phyloP scores from a whole-genome alignment of 2,329 filamentous ascomycete species.

The Parastagonospora nodorum region DNA sequence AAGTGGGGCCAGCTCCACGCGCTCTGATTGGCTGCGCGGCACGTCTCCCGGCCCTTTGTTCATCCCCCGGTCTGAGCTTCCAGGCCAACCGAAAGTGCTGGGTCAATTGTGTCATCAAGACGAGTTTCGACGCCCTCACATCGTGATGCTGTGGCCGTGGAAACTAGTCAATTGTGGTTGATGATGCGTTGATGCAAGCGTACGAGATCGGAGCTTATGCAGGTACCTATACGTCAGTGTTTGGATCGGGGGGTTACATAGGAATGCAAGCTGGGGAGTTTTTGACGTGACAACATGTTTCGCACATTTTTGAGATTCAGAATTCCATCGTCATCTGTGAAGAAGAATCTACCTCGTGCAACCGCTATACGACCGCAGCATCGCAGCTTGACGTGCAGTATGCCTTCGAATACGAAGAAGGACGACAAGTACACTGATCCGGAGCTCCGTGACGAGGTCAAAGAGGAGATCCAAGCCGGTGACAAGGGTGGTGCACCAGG shows the following conservation, averaged over 20 bases:
- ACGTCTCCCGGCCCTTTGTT: too few relatives aligned
- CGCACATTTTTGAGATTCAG: not conserved
- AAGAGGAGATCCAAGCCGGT: slow-evolving; percentile 52
- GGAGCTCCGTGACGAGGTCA: slow-evolving; percentile 52
- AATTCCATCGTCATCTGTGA: not conserved
- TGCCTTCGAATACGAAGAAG: slow-evolving; percentile 46
- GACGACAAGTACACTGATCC: slow-evolving; percentile 55
- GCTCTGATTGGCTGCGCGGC: too few relatives aligned
- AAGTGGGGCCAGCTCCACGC: too few relatives aligned
- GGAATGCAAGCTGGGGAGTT: slow-evolving; percentile 9
- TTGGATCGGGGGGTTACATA: slow-evolving; percentile 5
- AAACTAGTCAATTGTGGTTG: not conserved
- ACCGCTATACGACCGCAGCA: not conserved
- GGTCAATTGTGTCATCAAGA: too few relatives aligned
- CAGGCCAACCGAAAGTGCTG: too few relatives aligned
- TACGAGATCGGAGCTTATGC: slow-evolving; percentile 10
- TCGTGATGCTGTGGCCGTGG: not conserved
- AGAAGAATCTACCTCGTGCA: not conserved
- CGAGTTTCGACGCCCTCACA: not conserved
- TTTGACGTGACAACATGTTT: slow-evolving; percentile 10
- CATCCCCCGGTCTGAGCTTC: too few relatives aligned
- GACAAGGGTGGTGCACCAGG: slow-evolving; percentile 56
- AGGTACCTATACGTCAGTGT: slow-evolving; percentile 15
- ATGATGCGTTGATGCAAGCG: slow-evolving; percentile 21
- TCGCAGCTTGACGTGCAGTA: slow-evolving; percentile 20